Evolutionary conservation across 2,329 filamentous ascomycete genomes (phyloP).

Genomic region (Aplosporella prunicola): DNA sequence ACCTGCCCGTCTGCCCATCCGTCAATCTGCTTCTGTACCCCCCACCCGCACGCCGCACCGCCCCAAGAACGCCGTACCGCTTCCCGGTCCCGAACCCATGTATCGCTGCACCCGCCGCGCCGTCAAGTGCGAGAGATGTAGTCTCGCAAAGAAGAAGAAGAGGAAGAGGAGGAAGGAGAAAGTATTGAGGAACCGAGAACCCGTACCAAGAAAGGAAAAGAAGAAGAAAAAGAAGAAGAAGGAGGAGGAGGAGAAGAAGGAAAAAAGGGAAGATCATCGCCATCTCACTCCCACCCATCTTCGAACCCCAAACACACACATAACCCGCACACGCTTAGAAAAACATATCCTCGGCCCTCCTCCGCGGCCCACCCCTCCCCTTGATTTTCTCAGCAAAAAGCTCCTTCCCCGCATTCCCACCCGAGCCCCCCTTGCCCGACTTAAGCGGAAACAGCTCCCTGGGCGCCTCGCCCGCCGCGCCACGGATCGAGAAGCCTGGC

Average conservation of each 20-base stretch:
- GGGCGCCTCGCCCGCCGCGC: conserved; percentile 6
- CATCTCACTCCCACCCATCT: no score
- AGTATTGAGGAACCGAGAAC: conserved; percentile 3
- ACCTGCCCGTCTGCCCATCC: no score
- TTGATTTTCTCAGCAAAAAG: conserved; percentile 24
- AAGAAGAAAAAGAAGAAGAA: not conserved
- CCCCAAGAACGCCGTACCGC: no score
- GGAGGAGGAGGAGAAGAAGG: not conserved
- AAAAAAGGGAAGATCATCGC: not conserved
- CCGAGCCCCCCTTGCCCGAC: conserved; percentile 7
- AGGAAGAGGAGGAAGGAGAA: not conserved
- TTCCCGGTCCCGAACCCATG: no score
- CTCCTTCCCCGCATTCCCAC: conserved; percentile 20
- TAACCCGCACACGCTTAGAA: no score
- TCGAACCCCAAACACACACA: no score
- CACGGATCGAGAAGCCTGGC: conserved; percentile 21
- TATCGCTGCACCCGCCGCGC: no score
- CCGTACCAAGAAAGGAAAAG: conserved; percentile 3
- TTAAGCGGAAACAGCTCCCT: conserved; percentile 22
- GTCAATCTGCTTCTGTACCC: no score
- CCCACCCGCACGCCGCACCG: no score
- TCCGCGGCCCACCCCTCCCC: conserved; percentile 19
- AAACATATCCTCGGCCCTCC: conserved; percentile 20
- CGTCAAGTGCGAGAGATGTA: no score
- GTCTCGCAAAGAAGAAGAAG: no score